Base-by-base conservation (phyloP, 1,139 yeast species). In the Geotrichum fermentans region DNA sequence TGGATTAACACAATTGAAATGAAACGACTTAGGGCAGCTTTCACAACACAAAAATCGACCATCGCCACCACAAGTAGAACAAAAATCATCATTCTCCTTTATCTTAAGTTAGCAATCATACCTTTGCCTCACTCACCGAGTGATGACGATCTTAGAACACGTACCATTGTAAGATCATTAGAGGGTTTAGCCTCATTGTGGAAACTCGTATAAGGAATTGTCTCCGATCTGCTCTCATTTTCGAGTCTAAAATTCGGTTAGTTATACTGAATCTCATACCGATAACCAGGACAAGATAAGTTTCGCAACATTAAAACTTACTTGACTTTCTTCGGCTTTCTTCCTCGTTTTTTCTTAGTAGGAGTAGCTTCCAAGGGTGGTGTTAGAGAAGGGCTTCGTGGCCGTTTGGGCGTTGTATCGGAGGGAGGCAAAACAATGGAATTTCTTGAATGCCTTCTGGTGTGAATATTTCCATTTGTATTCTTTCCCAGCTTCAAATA, bases 1-100 rank as follows among this genome's bases (percentile, higher is more conserved):
- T 1, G 97, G 97, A 58, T 87, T 84, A 55, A 92, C 78, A 64
- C 98, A 92, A 8, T 86, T 74, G 61, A 92, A 88, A 63, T 92
- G 98, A 65, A 90, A 92, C 1, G 96, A 86, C 60, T 77, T 77
- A 0, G 97, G 96, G 66, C 98, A 92, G 2, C 86, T 74, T 58
- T 92, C 98, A 69, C 98, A 92, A 66, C 97, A 92, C 29, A 92
- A 73, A 56, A 92, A 87, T 34, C 86, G 74, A 5, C 98, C 98
- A 0, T 89, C 73, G 26, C 89, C 88, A 1, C 94, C 89, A 68
- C 98, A 92, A 0, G 94, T 75, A 21, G 85, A 74, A 61, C 98
- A 92, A 63, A 75, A 89, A 65, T 92, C 98, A 56, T 90, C 94
- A 63, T 92, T 92, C 53, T 45, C 53, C 51, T 47, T 17, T 6